Conservation (phyloP, 2,329 filamentous ascomycete species). For the Colletotrichum graminicola region DNA sequence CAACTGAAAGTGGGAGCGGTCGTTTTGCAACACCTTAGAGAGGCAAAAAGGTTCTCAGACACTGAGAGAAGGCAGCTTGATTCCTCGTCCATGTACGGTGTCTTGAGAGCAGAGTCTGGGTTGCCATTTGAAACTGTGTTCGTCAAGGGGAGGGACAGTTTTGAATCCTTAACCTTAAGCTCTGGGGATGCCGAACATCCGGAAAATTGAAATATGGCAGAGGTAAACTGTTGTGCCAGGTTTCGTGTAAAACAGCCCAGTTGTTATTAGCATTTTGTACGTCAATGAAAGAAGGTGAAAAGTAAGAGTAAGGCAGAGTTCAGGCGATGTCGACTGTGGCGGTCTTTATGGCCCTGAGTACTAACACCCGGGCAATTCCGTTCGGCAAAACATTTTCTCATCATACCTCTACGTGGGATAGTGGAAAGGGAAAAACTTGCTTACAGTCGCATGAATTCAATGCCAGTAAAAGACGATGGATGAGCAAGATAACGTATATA, state of each 20-base stretch:
- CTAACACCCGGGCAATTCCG: neutral
- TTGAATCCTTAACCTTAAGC: neutral
- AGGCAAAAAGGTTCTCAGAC: conserved; percentile 56
- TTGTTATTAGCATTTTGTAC: neutral
- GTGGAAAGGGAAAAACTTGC: neutral
- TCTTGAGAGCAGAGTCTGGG: conserved; percentile 57
- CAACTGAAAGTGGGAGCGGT: conserved; percentile 57
- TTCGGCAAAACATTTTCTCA: conserved; percentile 36
- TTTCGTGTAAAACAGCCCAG: neutral
- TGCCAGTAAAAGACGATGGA: neutral
- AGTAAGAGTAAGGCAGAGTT: neutral
- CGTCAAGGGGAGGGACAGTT: conserved; percentile 48
- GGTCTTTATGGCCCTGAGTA: conserved; percentile 16
- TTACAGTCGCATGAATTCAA: neutral
- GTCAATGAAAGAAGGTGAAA: neutral
- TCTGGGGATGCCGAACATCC: neutral
- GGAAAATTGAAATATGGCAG: neutral
- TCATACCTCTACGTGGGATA: neutral
- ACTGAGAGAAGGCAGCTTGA: conserved; percentile 55
- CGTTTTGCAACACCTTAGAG: conserved; percentile 56
- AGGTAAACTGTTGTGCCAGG: too few relatives aligned
- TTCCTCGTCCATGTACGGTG: conserved; percentile 64
- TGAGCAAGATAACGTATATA: neutral
- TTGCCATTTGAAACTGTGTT: conserved; percentile 58
- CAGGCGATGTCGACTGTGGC: conserved; percentile 29